Conservation (phyloP, 176 grass and related monocot species). For the Puccinellia tenuiflora region DNA sequence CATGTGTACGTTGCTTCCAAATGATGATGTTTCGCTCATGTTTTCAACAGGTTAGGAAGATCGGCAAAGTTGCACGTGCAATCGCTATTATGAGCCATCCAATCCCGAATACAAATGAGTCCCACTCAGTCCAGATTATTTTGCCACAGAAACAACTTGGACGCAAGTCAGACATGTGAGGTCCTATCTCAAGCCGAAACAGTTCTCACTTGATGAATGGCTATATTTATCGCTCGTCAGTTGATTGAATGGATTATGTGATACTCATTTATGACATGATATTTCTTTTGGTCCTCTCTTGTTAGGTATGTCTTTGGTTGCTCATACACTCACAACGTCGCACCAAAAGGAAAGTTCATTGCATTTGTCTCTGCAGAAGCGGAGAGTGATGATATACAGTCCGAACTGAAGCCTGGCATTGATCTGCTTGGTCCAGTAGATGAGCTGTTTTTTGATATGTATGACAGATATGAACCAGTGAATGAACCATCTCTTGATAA, state of each 20-base stretch:
- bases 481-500: conserved; percentile 79
- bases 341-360: conserved; percentile 89
- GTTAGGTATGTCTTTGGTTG: conserved; percentile 94
- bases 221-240: background rate
- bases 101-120: conserved; percentile 66
- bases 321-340: conserved; percentile 90
- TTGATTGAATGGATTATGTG: conserved; percentile 2
- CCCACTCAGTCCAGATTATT: conserved; percentile 90
- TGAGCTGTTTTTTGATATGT: conserved; percentile 86
- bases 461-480: conserved; percentile 86
- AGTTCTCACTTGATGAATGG: background rate
- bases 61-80: conserved; percentile 75
- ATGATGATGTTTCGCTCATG: background rate
- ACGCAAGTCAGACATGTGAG: conserved; percentile 92
- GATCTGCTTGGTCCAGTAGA: conserved; percentile 81
- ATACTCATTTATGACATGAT: conserved; percentile 18
- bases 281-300: conserved; percentile 26
- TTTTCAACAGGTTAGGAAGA: conserved; percentile 69
- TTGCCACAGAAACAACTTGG: conserved; percentile 94
- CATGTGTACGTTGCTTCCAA: background rate
- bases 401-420: conserved; percentile 73
- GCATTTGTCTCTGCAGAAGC: conserved; percentile 86
- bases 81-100: conserved; percentile 98
- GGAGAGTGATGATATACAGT: conserved; percentile 60
- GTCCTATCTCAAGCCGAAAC: conserved; percentile 1